A percentile compares a stretch with the other conserved stretches of the same genome.
phyloP scores from a whole-genome alignment of 805 yeast genomes.

The Candida germanica region DNA sequence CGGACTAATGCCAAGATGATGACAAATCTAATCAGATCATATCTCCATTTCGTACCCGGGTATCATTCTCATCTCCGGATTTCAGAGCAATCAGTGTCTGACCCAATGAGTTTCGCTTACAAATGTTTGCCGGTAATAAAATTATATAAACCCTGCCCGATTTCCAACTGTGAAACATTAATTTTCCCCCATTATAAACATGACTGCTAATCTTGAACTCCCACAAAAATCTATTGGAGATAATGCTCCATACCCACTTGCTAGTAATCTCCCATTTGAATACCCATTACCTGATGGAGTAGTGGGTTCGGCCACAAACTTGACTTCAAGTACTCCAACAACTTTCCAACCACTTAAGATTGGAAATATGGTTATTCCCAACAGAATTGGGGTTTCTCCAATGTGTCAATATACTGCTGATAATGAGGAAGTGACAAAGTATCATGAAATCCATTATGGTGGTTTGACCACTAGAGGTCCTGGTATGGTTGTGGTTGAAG shows the following conservation, averaged over 20 bases:
- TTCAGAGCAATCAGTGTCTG: too few species aligned
- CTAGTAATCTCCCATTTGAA: constrained; percentile 9
- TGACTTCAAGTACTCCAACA: constrained; percentile 23
- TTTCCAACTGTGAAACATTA: too few species aligned
- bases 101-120: too few species aligned
- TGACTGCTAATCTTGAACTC: constrained; percentile 1
- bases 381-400: constrained; percentile 56
- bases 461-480: constrained; percentile 47
- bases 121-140: too few species aligned
- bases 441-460: constrained; percentile 50
- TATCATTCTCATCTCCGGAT: too few species aligned
- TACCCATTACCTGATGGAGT: constrained; percentile 11
- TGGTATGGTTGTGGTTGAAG: constrained; percentile 48
- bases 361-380: constrained; percentile 38
- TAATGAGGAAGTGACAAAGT: constrained; percentile 42
- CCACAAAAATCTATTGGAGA: constrained; percentile 5
- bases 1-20: too few species aligned
- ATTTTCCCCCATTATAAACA: too few species aligned
- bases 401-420: constrained; percentile 52
- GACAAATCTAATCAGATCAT: too few species aligned
- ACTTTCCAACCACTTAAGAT: constrained; percentile 45
- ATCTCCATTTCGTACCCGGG: too few species aligned
- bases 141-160: too few species aligned
- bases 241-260: constrained; percentile 9
- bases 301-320: constrained; percentile 10